Evolutionary conservation across 768 basidiomycete genomes (phyloP).

Genomic region (Lactarius trivialis): DNA sequence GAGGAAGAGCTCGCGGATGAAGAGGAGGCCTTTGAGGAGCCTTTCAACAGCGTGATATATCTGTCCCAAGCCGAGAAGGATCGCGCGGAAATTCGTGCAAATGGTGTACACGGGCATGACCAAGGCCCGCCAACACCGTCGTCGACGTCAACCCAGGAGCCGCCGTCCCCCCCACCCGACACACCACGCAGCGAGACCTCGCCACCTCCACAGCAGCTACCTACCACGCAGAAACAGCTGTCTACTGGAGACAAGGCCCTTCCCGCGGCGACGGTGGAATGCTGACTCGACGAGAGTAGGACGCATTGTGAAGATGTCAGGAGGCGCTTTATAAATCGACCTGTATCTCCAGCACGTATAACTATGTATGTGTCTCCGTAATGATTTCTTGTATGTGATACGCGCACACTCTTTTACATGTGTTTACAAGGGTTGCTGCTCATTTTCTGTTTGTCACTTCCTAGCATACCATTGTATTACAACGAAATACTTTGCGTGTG

Average conservation of each 20-base stretch:
- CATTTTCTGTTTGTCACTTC: conserved; percentile 17
- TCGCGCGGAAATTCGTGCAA: conserved; percentile 23
- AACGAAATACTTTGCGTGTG: conserved; percentile 20
- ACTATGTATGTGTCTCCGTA: conserved; percentile 22
- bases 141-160: conserved; percentile 34
- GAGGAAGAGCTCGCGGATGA: conserved; percentile 40
- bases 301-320: conserved; percentile 39
- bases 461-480: conserved; percentile 24
- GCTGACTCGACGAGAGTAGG: conserved; percentile 58
- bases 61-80: conserved; percentile 33
- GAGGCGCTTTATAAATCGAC: conserved; percentile 8
- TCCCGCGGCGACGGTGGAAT: conserved; percentile 51
- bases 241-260: conserved; percentile 48
- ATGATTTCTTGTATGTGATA: conserved; percentile 21
- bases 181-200: conserved; percentile 41
- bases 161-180: conserved; percentile 22
- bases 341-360: conserved; percentile 14
- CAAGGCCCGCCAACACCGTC: conserved; percentile 17
- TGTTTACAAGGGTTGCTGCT: conserved; percentile 18
- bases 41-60: conserved; percentile 27
- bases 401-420: conserved; percentile 18
- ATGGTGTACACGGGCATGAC: conserved; percentile 18
- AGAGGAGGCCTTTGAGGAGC: conserved; percentile 23
- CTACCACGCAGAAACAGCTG: conserved; percentile 41
- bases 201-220: conserved; percentile 39